Evolutionary conservation across 2,329 filamentous ascomycete species (phyloP).

Genomic region (Malbranchea zuffiana): DNA sequence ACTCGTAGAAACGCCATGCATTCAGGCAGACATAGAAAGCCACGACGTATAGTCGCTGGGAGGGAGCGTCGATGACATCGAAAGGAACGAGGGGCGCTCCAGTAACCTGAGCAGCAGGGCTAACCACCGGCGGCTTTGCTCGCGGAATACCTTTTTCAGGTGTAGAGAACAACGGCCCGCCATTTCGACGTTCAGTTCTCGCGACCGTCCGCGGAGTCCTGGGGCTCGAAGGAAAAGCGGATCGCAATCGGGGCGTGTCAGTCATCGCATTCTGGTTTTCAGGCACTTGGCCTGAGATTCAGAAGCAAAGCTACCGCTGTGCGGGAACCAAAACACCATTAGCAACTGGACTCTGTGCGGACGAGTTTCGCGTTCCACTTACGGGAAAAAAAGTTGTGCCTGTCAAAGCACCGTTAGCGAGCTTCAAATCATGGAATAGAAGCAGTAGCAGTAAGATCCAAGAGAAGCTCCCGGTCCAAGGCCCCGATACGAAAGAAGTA

Average conservation of each 20-base stretch:
- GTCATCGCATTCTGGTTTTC: constrained; percentile 59
- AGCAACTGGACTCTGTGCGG: too few species aligned
- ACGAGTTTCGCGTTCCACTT: too few species aligned
- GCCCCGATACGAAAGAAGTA: too few species aligned
- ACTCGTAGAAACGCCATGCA: constrained; percentile 82
- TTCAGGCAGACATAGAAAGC: constrained; percentile 66
- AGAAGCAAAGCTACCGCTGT: too few species aligned
- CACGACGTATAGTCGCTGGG: constrained; percentile 77
- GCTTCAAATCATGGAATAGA: too few species aligned
- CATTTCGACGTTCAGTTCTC: neutral
- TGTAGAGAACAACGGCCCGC: neutral
- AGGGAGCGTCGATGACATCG: constrained; percentile 73
- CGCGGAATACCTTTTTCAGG: neutral
- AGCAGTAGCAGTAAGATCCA: too few species aligned
- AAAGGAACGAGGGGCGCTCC: constrained; percentile 63
- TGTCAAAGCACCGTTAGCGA: too few species aligned
- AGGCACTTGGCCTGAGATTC: too few species aligned
- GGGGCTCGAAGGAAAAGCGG: constrained; percentile 70
- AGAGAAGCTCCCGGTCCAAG: too few species aligned
- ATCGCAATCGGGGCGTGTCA: constrained; percentile 69
- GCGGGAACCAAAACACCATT: too few species aligned
- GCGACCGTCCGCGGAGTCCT: constrained; percentile 27
- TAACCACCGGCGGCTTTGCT: neutral
- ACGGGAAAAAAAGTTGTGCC: too few species aligned
- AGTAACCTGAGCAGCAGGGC: constrained; percentile 12